Conservation (phyloP, 257 asterid species). For the Primulina tabacum region DNA sequence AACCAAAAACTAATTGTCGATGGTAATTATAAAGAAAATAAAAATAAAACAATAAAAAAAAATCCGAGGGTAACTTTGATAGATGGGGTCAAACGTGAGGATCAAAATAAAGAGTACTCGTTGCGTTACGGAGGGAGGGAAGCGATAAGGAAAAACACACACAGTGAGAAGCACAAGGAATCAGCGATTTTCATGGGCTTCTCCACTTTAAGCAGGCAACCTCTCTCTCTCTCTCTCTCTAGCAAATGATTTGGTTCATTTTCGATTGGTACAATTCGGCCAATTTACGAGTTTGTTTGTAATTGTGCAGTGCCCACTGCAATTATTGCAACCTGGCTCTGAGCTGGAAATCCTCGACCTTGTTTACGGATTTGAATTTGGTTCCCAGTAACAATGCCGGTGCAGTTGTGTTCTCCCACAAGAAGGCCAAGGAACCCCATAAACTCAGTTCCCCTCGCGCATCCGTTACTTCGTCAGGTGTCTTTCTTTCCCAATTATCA, state of each 20-base stretch:
- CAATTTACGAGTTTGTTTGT: constrained; percentile 14
- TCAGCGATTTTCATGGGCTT: constrained; percentile 36
- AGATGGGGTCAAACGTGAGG: not conserved
- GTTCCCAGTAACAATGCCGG: constrained; percentile 24
- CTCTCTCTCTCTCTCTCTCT: constrained; percentile 10
- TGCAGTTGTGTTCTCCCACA: constrained; percentile 27
- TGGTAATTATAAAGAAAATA: no score
- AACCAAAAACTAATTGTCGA: no score
- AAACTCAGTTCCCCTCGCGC: constrained; percentile 40
- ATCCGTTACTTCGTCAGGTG: constrained; percentile 51
- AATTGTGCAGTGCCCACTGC: constrained; percentile 34
- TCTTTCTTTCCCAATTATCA: not conserved
- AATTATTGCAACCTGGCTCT: constrained; percentile 32
- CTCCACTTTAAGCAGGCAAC: constrained; percentile 47
- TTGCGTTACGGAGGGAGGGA: not conserved
- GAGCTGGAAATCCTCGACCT: constrained; percentile 56
- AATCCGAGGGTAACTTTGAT: not conserved
- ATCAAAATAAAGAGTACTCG: no score
- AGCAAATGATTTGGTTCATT: not conserved
- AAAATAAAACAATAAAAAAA: no score
- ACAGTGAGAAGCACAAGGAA: constrained; percentile 10
- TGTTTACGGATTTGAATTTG: constrained; percentile 39
- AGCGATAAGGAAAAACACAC: constrained; percentile 29
- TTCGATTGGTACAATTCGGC: not conserved
- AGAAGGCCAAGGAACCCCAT: constrained; percentile 22